These are phyloP conservation scores for Taiozyma sp. DNA, from an alignment of 1,139 yeast species.

Conservation along the genomic window DNA sequence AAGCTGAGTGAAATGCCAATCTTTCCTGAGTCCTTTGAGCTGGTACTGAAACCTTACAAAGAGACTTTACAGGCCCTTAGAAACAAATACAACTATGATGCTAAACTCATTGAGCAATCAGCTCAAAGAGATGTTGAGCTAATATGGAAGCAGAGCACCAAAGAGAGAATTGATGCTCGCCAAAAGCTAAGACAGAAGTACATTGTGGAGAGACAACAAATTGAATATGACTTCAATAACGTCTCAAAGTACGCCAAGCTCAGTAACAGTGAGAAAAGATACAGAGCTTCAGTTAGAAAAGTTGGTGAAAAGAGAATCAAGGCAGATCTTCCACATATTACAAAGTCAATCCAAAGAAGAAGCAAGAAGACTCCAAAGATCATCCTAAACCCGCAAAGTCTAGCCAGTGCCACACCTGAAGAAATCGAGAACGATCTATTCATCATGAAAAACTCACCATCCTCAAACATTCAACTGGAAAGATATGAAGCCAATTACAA, in stretches of 20 bases:
- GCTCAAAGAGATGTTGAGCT: constrained; percentile 13
- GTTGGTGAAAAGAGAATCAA: constrained; percentile 12
- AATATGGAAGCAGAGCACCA: constrained; percentile 23
- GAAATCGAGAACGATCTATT: constrained; percentile 20
- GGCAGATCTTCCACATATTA: constrained; percentile 5
- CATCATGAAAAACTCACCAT: constrained; percentile 6
- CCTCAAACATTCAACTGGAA: constrained; percentile 8
- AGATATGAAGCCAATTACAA: constrained; percentile 17
- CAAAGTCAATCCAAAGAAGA: constrained; percentile 6
- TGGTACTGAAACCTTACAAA: constrained; percentile 16
- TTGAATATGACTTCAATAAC: constrained; percentile 24
- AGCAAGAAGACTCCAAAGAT: background rate
- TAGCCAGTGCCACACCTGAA: constrained; percentile 5
- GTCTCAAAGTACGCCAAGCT: constrained; percentile 9
- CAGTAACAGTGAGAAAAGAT: constrained; percentile 8
- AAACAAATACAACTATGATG: constrained; percentile 18
- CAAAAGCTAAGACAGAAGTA: constrained; percentile 16
- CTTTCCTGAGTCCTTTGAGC: constrained; percentile 24
- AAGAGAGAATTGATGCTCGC: constrained; percentile 21
- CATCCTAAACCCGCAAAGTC: background rate
- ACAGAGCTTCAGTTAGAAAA: constrained; percentile 11
- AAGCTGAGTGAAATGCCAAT: constrained; percentile 17
- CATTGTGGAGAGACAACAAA: constrained; percentile 11
- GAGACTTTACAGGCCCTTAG: constrained; percentile 13
- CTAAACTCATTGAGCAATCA: constrained; percentile 16